A percentile compares a stretch with the other conserved stretches of the same genome.
Evolutionary conservation across 352 stramenopile genomes (phyloP).

Genomic region (Phytopythium litorale): DNA sequence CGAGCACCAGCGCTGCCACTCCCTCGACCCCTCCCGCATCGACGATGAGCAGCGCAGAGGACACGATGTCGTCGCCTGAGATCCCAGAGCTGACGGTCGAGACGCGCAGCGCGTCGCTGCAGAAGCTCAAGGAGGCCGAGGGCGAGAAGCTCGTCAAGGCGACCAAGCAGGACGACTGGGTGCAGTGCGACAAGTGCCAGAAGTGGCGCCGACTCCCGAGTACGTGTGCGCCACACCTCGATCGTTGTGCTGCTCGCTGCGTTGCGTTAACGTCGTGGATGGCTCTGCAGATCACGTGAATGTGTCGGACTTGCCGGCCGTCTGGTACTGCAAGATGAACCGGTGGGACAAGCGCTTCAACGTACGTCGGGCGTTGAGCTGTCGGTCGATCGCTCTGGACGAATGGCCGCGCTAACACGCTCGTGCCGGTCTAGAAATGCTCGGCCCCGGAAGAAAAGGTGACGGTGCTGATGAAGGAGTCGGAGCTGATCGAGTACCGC

Average conservation of each 20-base stretch:
- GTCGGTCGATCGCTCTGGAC: background rate
- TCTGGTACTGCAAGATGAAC: slow-evolving; percentile 88
- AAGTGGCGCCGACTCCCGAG: slow-evolving; percentile 81
- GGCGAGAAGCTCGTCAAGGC: slow-evolving; percentile 37
- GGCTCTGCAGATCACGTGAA: slow-evolving; percentile 61
- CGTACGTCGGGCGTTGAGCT: slow-evolving; percentile 20
- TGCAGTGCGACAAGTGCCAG: slow-evolving; percentile 85
- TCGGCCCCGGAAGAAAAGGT: slow-evolving; percentile 64
- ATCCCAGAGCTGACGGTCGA: slow-evolving; percentile 38
- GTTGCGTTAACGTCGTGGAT: background rate
- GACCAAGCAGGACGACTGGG: slow-evolving; percentile 83
- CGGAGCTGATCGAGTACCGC: slow-evolving; percentile 55
- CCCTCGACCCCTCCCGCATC: background rate
- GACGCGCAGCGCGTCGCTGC: slow-evolving; percentile 43
- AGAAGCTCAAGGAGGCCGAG: slow-evolving; percentile 46
- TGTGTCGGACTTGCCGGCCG: slow-evolving; percentile 62
- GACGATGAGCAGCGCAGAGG: slow-evolving; percentile 11
- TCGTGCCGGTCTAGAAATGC: slow-evolving; percentile 54
- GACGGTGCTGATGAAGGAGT: slow-evolving; percentile 58
- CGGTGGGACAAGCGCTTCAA: slow-evolving; percentile 78
- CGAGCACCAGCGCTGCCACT: slow-evolving; percentile 2
- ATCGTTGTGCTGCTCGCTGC: background rate
- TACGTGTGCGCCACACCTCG: slow-evolving; percentile 18
- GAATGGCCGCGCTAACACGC: background rate
- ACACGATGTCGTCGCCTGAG: slow-evolving; percentile 5